These are phyloP conservation scores for Fibroporia radiculosa DNA, from an alignment of 768 basidiomycete species.

Conservation along the genomic window DNA sequence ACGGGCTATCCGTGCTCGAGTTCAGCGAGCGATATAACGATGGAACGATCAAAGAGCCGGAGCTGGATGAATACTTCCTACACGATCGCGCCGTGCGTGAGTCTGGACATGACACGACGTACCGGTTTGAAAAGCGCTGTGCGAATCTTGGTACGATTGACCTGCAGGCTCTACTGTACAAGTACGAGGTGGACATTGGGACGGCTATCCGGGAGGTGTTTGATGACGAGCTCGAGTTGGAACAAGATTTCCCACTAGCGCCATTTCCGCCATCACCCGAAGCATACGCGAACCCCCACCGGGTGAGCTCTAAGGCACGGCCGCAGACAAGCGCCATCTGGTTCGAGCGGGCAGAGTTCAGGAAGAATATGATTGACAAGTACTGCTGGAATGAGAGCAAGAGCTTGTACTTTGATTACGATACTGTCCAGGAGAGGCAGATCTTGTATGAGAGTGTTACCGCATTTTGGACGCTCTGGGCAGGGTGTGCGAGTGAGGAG, in stretches of 20 bases:
- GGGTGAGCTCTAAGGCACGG: constrained; percentile 52
- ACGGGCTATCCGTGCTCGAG: constrained; percentile 89
- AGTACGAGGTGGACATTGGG: constrained; percentile 98
- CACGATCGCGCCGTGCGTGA: constrained; percentile 96
- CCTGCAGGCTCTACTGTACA: constrained; percentile 91
- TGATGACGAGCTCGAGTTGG: constrained; percentile 84
- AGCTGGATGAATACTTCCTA: constrained; percentile 93
- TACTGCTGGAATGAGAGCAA: constrained; percentile 97
- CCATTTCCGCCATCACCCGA: constrained; percentile 84
- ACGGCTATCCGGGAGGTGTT: constrained; percentile 95
- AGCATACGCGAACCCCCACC: constrained; percentile 53
- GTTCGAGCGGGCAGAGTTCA: constrained; percentile 83
- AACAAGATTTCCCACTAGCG: constrained; percentile 85
- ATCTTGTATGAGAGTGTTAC: constrained; percentile 97
- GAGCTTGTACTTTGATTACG: constrained; percentile 93
- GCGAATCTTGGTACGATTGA: constrained; percentile 97
- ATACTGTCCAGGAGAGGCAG: constrained; percentile 86
- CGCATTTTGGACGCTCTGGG: constrained; percentile 94
- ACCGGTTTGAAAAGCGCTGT: constrained; percentile 95
- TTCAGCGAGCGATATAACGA: constrained; percentile 96
- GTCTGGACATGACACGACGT: constrained; percentile 93
- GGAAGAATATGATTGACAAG: constrained; percentile 82
- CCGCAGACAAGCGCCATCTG: constrained; percentile 80
- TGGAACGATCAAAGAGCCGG: constrained; percentile 74
- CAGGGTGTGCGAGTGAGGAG: constrained; percentile 93